phyloP scores from a whole-genome alignment of 2,329 filamentous ascomycete species.

The Davidsoniella neocaledoniae region DNA sequence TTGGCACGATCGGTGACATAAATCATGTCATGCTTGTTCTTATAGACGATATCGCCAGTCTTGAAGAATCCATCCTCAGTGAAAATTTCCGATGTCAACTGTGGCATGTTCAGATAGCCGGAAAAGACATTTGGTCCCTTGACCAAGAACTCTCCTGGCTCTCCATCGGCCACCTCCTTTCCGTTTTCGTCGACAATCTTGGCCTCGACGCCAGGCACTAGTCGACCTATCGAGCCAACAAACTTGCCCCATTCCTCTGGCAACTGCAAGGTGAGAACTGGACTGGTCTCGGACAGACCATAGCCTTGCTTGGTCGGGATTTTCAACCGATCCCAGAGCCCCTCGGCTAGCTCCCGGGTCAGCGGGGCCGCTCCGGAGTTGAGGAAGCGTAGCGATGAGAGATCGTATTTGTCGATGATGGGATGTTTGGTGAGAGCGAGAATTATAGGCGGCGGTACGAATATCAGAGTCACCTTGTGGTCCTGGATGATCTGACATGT shows the following conservation, averaged over 20 bases:
- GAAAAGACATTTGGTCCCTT: slow-evolving; percentile 66
- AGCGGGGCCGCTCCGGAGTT: slow-evolving; percentile 79
- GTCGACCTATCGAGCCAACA: slow-evolving; percentile 61
- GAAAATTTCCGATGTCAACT: slow-evolving; percentile 53
- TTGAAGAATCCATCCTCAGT: slow-evolving; percentile 72
- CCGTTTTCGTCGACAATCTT: slow-evolving; percentile 57
- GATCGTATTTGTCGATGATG: slow-evolving; percentile 60
- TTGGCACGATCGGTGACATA: slow-evolving; percentile 81
- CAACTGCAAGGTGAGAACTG: slow-evolving; percentile 56
- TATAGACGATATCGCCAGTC: slow-evolving; percentile 72
- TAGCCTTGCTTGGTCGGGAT: slow-evolving; percentile 85
- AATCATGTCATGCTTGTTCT: slow-evolving; percentile 63
- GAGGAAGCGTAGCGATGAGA: slow-evolving; percentile 64
- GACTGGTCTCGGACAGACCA: slow-evolving; percentile 73
- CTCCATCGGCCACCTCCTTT: slow-evolving; percentile 36
- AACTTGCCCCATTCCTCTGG: slow-evolving; percentile 61
- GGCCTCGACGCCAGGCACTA: slow-evolving; percentile 64
- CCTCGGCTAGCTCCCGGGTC: slow-evolving; percentile 61
- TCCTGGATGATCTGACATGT: slow-evolving; percentile 66
- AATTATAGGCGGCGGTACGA: slow-evolving; percentile 72
- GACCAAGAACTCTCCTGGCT: slow-evolving; percentile 55
- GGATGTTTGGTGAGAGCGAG: slow-evolving; percentile 68
- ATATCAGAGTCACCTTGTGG: slow-evolving; percentile 57
- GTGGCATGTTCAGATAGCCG: slow-evolving; percentile 60
- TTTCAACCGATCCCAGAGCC: slow-evolving; percentile 55